Base-by-base conservation (phyloP, 352 stramenopile genomes). In the Globisporangium camurandrum region DNA sequence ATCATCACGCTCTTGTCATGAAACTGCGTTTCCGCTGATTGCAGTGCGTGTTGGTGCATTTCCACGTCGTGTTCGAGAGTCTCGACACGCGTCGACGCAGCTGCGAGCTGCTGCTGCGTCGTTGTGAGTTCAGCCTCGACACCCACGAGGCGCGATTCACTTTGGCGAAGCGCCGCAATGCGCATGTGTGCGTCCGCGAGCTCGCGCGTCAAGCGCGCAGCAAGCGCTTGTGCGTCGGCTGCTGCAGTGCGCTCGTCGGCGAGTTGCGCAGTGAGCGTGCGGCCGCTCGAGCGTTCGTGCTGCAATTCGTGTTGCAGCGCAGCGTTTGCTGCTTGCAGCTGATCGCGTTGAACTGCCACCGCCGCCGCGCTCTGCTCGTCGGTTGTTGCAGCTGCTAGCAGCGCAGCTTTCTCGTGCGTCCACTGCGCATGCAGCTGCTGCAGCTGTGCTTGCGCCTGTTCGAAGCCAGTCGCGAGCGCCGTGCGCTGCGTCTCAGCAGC, bases 371-470 rank as follows among this genome's bases (percentile, higher is more conserved):
- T 74, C 30, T 62, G 57, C 31, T 71, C 68, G 37, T 84, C 65
- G 26, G 66, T 59, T 3, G 61, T 50, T 4, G 66, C 61, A 9
- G 56, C 62, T 7, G 42, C 22, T 7, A 74, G 19, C 41, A 86
- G 40, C 41, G 75, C 56, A 2, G 67, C 56, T 57, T 86, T 89
- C 57, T 87, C 78, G 33, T 79, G 56, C 2, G 71, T 57, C 73
- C 73, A 89, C 34, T 87, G 69, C 2, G 64, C 64, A 45, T 84
- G 74, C 10, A 85, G 50, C 14, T 59, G 61, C 2, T 61, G 69
- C 2, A 82, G 62, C 28, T 89, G 69, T 33, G 82, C 28, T 42
- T 89, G 69, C 19, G 67, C 73, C 41, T 64, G 57, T 41, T 76
- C 62, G 2, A 89, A 49, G 7, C 67, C 69, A 5, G 64, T 62